Base-by-base conservation (phyloP, 305 asterid genomes). In the Fraxinus paxiana region DNA sequence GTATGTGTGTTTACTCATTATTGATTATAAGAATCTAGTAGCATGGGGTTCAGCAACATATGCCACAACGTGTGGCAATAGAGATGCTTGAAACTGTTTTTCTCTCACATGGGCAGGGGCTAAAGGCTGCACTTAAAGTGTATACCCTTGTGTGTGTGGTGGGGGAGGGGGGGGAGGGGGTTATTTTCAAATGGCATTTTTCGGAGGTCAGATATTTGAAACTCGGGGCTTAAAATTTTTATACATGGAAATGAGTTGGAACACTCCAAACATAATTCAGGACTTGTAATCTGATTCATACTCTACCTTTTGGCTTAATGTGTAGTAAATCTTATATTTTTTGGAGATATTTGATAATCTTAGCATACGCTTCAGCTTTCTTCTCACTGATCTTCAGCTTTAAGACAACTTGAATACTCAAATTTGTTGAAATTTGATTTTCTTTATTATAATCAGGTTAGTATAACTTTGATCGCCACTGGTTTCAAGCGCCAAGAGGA, bases 401-500 rank as follows among this genome's bases (percentile, higher is more conserved):
- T 48, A 48, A 48, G 61, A 48, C 22, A 20, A 56, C 28, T 56
- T 17, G 8, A 28, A 76, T 18, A 2, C 75, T 63, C 31, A 69
- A 59, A 54, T 73, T 73, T 82, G 33, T 73, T 37, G 73, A 77
- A 79, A 69, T 74, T 71, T 82, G 79, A 85, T 59, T 38, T 26
- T 34, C 24, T 30, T 76, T 81, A 75, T 76, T 83, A 67, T 37
- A 18, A 71, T 84, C 93, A 95, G 99, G 96, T 95, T 59, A 93
- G 99, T 85, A 95, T 95, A 79, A 93, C 99, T 43, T 78, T 95
- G 84, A 95, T 95, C 18, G 99, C 99, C 84, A 95, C 99, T 59
- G 99, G 99, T 73, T 95, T 95, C 79, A 95, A 95, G 86, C 94
- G 97, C 38, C 97, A 92, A 88, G 97, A 92, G 78, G 97, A 93